phyloP scores from a whole-genome alignment of 163 green algal species.

The Chloromonas sp. region DNA sequence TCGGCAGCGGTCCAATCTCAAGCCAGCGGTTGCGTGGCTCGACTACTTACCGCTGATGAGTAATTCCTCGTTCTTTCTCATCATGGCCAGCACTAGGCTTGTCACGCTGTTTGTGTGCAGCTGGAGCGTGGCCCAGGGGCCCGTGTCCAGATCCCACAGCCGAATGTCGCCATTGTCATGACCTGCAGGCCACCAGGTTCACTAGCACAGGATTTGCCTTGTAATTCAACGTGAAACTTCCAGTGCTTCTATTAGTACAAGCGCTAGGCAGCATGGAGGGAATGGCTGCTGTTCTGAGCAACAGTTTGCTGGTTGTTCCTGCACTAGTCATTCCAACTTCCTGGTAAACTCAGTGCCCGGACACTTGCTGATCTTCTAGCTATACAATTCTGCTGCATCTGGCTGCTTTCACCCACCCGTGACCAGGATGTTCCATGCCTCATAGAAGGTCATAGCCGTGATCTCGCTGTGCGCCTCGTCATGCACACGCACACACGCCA shows the following conservation, averaged over 20 bases:
- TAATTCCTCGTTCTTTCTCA: slow-evolving; percentile 46
- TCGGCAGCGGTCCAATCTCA: too few species aligned
- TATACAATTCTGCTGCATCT: too few species aligned
- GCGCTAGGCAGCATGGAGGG: too few species aligned
- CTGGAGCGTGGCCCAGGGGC: slow-evolving; percentile 18
- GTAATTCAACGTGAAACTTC: too few species aligned
- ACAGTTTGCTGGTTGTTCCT: too few species aligned
- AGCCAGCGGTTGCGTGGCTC: too few species aligned
- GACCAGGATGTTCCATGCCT: slow-evolving; percentile 42
- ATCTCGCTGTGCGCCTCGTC: slow-evolving; percentile 42
- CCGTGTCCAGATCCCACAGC: slow-evolving; percentile 65
- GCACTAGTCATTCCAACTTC: too few species aligned
- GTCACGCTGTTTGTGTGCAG: slow-evolving; percentile 57
- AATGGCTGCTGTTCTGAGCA: too few species aligned
- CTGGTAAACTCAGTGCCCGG: too few species aligned
- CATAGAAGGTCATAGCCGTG: slow-evolving; percentile 54
- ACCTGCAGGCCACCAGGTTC: slow-evolving; percentile 22
- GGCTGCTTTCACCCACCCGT: slow-evolving; percentile 28
- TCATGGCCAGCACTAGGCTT: slow-evolving; percentile 36
- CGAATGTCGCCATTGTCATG: slow-evolving; percentile 58
- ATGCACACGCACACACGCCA: slow-evolving; percentile 52
- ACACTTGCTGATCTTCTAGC: too few species aligned
- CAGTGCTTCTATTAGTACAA: too few species aligned
- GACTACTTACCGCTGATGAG: slow-evolving; percentile 28
- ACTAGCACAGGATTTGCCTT: too few species aligned